A percentile compares a stretch with the other conserved stretches of the same genome.
Evolutionary conservation across 345 rosid species (phyloP).

Genomic region (Geranium brycei): DNA sequence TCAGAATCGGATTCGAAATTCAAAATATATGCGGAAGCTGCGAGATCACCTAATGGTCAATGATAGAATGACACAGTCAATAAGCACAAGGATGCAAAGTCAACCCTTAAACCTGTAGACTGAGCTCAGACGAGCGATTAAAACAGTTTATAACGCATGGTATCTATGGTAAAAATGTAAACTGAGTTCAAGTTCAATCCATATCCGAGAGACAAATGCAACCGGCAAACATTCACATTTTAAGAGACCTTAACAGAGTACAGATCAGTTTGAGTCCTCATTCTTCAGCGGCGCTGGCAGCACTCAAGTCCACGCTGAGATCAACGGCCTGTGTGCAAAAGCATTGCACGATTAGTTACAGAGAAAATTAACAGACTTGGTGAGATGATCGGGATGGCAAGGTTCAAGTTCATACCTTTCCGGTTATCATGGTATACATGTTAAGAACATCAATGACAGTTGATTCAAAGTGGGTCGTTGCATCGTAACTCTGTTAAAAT

Average conservation of each 20-base stretch:
- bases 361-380: too few species aligned
- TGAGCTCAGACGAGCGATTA: not conserved
- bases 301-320: slow-evolving; percentile 78
- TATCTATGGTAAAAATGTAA: too few species aligned
- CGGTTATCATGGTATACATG: slow-evolving; percentile 90
- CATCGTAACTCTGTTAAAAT: slow-evolving; percentile 79
- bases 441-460: slow-evolving; percentile 77
- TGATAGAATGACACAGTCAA: too few species aligned
- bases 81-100: not conserved
- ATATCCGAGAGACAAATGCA: not conserved
- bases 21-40: too few species aligned
- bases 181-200: not conserved
- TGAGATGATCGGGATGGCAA: not conserved
- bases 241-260: not conserved
- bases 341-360: too few species aligned
- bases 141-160: not conserved
- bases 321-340: slow-evolving; percentile 43
- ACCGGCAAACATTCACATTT: not conserved
- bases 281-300: slow-evolving; percentile 88
- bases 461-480: slow-evolving; percentile 91
- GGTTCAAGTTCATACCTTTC: slow-evolving; percentile 50
- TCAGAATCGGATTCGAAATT: too few species aligned
- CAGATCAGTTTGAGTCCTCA: slow-evolving; percentile 17
- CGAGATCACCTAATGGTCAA: too few species aligned
- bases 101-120: not conserved